Conservation (phyloP, 106 monocot genomes). For the Phalaenopsis equestris region DNA sequence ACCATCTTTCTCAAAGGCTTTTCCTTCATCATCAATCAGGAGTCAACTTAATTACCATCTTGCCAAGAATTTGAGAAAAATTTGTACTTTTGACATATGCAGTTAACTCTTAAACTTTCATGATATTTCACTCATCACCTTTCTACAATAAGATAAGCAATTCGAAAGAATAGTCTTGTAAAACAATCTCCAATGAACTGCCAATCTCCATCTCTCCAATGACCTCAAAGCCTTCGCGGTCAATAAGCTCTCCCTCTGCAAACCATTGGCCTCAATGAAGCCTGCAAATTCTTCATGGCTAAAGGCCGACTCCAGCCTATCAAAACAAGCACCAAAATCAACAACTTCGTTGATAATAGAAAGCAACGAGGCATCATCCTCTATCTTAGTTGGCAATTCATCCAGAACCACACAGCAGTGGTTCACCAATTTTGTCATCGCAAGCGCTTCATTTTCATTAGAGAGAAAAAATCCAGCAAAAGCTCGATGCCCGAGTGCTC, state of each 20-base stretch:
- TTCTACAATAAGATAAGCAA: constrained; percentile 63
- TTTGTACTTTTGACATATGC: too few species aligned
- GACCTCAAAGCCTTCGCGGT: constrained; percentile 31
- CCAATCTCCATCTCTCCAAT: constrained; percentile 65
- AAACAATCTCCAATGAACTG: constrained; percentile 63
- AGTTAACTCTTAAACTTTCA: not conserved
- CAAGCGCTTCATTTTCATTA: constrained; percentile 51
- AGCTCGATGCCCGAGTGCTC: constrained; percentile 29
- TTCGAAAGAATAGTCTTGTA: constrained; percentile 47
- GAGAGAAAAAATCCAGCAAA: constrained; percentile 58
- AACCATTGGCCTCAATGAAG: constrained; percentile 31
- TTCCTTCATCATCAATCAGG: too few species aligned
- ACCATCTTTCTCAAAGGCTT: too few species aligned
- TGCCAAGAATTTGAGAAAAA: too few species aligned
- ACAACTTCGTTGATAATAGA: constrained; percentile 27
- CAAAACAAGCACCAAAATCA: constrained; percentile 8
- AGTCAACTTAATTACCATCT: too few species aligned
- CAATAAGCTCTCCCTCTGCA: not conserved
- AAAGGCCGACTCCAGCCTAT: not conserved
- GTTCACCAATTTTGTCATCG: constrained; percentile 58
- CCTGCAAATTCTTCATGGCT: constrained; percentile 20
- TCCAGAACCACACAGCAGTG: constrained; percentile 33
- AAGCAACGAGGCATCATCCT: constrained; percentile 35
- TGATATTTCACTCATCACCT: constrained; percentile 23
- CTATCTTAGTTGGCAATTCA: constrained; percentile 29